phyloP scores from a whole-genome alignment of 1,284 basidiomycete genomes.

The Tremellales sp. region DNA sequence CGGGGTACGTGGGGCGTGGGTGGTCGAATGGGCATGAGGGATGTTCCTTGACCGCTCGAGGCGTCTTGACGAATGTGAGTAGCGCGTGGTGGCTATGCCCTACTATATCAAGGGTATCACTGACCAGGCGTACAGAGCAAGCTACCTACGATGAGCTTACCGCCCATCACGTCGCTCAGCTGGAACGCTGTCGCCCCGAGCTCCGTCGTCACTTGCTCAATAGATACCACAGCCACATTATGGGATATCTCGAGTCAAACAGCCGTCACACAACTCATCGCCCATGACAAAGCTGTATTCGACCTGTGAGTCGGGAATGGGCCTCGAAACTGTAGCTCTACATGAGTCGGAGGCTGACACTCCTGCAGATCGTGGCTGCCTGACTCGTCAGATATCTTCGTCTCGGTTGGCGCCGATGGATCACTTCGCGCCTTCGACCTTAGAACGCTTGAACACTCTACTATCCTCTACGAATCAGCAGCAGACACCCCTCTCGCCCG shows the following conservation, averaged over 20 bases:
- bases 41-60: slow-evolving; percentile 37
- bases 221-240: slow-evolving; percentile 91
- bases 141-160: slow-evolving; percentile 73
- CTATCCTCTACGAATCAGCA: slow-evolving; percentile 95
- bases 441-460: slow-evolving; percentile 93
- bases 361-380: slow-evolving; percentile 80
- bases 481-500: slow-evolving; percentile 63
- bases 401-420: slow-evolving; percentile 96
- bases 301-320: slow-evolving; percentile 27
- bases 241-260: slow-evolving; percentile 96
- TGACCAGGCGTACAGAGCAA: slow-evolving; percentile 61
- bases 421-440: slow-evolving; percentile 94
- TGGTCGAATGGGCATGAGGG: slow-evolving; percentile 22
- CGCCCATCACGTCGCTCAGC: slow-evolving; percentile 89
- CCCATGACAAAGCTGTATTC: slow-evolving; percentile 91
- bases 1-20: slow-evolving; percentile 65
- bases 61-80: slow-evolving; percentile 67
- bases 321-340: slow-evolving; percentile 19
- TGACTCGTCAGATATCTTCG: slow-evolving; percentile 94
- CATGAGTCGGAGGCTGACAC: background rate
- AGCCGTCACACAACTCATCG: slow-evolving; percentile 96
- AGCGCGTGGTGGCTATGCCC: no score
- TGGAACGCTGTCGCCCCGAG: slow-evolving; percentile 89
- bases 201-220: slow-evolving; percentile 89
- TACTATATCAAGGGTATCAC: background rate